These are phyloP conservation scores for Graphiopsis chlorocephala DNA, from an alignment of 2,329 filamentous ascomycete species.

Conservation along the genomic window DNA sequence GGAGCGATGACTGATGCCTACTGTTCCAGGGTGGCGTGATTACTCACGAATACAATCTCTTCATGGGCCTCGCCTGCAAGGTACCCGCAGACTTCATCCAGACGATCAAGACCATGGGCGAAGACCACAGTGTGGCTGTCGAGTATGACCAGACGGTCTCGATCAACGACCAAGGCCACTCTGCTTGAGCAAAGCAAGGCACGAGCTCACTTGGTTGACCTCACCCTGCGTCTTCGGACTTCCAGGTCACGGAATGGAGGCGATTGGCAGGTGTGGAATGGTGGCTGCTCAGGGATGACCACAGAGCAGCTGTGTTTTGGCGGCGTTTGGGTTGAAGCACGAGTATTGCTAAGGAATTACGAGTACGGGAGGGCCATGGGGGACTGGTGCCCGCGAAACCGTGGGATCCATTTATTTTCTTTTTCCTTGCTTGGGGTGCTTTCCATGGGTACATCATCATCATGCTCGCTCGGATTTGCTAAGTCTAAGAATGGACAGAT, in stretches of 20 bases:
- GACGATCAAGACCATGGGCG: conserved; percentile 61
- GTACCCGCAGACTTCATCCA: conserved; percentile 68
- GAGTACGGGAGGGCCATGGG: neutral
- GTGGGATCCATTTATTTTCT: neutral
- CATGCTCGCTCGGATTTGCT: neutral
- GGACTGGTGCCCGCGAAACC: neutral
- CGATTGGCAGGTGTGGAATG: conserved; percentile 1
- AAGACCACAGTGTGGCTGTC: conserved; percentile 61
- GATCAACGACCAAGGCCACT: conserved; percentile 16
- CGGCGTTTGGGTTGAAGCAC: conserved; percentile 10
- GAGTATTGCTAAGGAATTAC: conserved; percentile 5
- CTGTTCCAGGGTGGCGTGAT: conserved; percentile 63
- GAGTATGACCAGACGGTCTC: conserved; percentile 72
- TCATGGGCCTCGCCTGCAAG: conserved; percentile 44
- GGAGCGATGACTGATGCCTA: conserved; percentile 2
- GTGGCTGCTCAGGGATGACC: neutral
- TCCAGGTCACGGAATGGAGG: conserved; percentile 12
- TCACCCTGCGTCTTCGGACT: conserved; percentile 13
- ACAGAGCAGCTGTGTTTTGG: conserved; percentile 1
- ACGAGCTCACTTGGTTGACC: neutral
- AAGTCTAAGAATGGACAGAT: conserved; percentile 2
- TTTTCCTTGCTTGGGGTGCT: neutral
- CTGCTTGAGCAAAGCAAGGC: neutral
- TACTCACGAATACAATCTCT: conserved; percentile 58
- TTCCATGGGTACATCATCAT: neutral